These are phyloP conservation scores for Zygoascus sp. DNA, from an alignment of 1,139 yeast genomes.

Conservation along the genomic window DNA sequence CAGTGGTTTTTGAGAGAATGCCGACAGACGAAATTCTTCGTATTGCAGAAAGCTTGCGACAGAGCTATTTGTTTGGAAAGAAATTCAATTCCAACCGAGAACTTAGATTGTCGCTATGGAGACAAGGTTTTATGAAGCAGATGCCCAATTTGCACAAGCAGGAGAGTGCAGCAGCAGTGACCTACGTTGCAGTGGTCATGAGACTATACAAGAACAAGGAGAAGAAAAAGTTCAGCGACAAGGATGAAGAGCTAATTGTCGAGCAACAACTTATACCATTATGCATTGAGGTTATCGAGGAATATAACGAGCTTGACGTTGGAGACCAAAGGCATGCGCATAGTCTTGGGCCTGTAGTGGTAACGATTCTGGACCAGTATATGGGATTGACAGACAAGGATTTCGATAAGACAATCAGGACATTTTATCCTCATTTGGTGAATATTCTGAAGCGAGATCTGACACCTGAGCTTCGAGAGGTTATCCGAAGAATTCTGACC, in stretches of 20 bases:
- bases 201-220: conserved; percentile 67
- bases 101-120: conserved; percentile 78
- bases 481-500: conserved; percentile 59
- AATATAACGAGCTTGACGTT: conserved; percentile 66
- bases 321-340: conserved; percentile 72
- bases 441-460: conserved; percentile 64
- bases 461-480: conserved; percentile 62
- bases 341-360: conserved; percentile 90
- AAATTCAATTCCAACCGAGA: conserved; percentile 86
- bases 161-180: conserved; percentile 87
- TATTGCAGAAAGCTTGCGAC: conserved; percentile 55
- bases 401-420: conserved; percentile 58
- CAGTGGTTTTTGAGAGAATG: conserved; percentile 60
- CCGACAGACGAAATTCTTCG: conserved; percentile 61
- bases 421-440: conserved; percentile 63
- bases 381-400: conserved; percentile 72
- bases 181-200: conserved; percentile 75
- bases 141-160: conserved; percentile 88
- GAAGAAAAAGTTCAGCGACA: conserved; percentile 37
- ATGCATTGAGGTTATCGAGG: conserved; percentile 62
- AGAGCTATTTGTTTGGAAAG: conserved; percentile 77
- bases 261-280: conserved; percentile 60
- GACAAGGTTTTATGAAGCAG: conserved; percentile 88
- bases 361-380: conserved; percentile 79
- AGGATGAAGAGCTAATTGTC: conserved; percentile 35